These are phyloP conservation scores for Nannochloropsis limnetica DNA, from an alignment of 352 stramenopile genomes.

Conservation along the genomic window DNA sequence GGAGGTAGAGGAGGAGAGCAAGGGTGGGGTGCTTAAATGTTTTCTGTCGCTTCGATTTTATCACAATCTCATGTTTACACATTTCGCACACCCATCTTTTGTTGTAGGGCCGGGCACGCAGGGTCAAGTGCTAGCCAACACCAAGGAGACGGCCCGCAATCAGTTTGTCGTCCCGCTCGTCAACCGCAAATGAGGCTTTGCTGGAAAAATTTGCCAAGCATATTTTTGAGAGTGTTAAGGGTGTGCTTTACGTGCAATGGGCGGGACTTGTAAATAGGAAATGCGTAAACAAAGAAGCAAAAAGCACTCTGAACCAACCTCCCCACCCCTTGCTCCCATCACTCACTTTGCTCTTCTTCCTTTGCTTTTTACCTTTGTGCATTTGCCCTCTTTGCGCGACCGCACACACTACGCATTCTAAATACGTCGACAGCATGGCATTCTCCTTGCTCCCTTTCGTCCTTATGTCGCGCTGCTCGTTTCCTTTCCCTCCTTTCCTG, in stretches of 20 bases:
- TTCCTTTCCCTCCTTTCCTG: background rate
- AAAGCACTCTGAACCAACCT: too few species aligned
- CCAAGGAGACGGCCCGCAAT: conserved; percentile 2
- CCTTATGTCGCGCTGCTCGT: background rate
- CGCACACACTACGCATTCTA: too few species aligned
- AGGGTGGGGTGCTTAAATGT: background rate
- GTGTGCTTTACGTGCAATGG: background rate
- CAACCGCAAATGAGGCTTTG: background rate
- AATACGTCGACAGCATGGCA: background rate
- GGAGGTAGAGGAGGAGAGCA: background rate
- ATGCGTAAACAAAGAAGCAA: too few species aligned
- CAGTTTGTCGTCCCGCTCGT: conserved; percentile 34
- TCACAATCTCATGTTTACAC: background rate
- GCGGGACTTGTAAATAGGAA: background rate
- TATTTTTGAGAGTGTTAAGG: background rate
- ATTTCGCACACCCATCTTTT: background rate
- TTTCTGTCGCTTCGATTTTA: background rate
- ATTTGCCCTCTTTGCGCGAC: too few species aligned
- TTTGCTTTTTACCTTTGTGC: background rate
- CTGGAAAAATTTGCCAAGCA: background rate
- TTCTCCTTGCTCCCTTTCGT: background rate
- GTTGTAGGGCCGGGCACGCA: background rate
- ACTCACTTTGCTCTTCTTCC: background rate
- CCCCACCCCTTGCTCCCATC: background rate
- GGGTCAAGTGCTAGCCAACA: background rate